phyloP scores from a whole-genome alignment of 1,284 basidiomycete species.

The Ustilago loliicola region DNA sequence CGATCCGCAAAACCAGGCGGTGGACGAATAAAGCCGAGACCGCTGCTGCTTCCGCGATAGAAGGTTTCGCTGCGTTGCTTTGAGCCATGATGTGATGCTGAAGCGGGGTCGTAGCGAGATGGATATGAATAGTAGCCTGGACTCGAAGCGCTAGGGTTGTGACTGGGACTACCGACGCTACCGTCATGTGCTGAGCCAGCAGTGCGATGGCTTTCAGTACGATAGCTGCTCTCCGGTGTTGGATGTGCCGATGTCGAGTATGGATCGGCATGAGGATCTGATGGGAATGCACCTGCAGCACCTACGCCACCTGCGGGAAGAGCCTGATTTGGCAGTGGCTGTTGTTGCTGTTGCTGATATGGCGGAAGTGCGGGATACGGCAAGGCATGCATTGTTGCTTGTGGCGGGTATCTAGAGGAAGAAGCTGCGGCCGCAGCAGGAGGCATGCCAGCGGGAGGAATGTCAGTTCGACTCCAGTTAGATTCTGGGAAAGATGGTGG shows the following conservation, averaged over 20 bases:
- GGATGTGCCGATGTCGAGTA: slow-evolving; percentile 18
- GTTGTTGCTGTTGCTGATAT: slow-evolving; percentile 6
- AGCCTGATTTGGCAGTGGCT: neutral
- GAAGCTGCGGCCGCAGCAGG: neutral
- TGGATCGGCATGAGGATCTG: slow-evolving; percentile 12
- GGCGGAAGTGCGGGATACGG: slow-evolving; percentile 8
- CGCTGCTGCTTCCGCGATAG: slow-evolving; percentile 49
- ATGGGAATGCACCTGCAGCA: neutral
- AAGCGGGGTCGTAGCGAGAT: slow-evolving; percentile 36
- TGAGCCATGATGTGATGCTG: slow-evolving; percentile 8
- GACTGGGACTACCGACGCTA: slow-evolving; percentile 37
- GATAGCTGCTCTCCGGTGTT: slow-evolving; percentile 28
- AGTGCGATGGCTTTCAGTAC: slow-evolving; percentile 31
- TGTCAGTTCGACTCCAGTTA: slow-evolving; percentile 15
- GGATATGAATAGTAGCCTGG: slow-evolving; percentile 29
- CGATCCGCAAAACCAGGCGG: slow-evolving; percentile 24
- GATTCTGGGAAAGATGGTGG: slow-evolving; percentile 18
- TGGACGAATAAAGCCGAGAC: slow-evolving; percentile 42
- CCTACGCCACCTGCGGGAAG: neutral
- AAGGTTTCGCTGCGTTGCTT: slow-evolving; percentile 36
- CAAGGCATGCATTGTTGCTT: neutral
- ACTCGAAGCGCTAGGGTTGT: slow-evolving; percentile 16
- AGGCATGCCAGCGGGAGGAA: neutral
- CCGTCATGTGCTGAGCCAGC: slow-evolving; percentile 24
- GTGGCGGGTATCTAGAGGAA: slow-evolving; percentile 23